Percentiles rank a stretch among this genome's conserved stretches.
Conservation (phyloP, 371 early-diverging fungal genomes). For the Choanephora cucurbitarum region DNA sequence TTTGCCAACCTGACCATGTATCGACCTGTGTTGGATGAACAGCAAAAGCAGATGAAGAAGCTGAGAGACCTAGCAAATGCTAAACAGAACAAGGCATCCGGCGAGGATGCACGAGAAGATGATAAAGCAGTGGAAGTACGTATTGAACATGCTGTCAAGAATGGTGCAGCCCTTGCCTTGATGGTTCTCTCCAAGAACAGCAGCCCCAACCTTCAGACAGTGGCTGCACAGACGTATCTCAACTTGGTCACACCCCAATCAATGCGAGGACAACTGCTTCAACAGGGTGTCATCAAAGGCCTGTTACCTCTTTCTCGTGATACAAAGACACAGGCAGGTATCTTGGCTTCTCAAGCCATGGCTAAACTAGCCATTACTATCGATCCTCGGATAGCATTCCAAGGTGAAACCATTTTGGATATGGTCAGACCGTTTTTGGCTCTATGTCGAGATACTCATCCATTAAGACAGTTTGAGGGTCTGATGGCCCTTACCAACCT, state of each 20-base stretch:
- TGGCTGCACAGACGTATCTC: conserved; percentile 68
- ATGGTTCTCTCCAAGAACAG: conserved; percentile 55
- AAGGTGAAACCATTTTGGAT: conserved; percentile 60
- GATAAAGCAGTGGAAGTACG: conserved; percentile 67
- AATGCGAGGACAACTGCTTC: conserved; percentile 78
- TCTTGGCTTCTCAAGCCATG: conserved; percentile 76
- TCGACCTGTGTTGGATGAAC: conserved; percentile 67
- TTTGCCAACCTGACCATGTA: conserved; percentile 73
- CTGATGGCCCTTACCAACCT: conserved; percentile 93
- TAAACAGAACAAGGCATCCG: conserved; percentile 22
- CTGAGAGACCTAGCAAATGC: conserved; percentile 68
- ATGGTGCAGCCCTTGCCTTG: conserved; percentile 62
- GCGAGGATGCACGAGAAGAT: conserved; percentile 55
- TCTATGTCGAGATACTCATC: conserved; percentile 58
- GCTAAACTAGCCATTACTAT: conserved; percentile 91
- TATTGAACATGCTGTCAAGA: conserved; percentile 49
- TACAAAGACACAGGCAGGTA: conserved; percentile 14
- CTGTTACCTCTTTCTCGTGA: conserved; percentile 56
- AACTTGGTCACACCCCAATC: conserved; percentile 71
- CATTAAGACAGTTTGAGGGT: conserved; percentile 85
- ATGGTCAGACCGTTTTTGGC: conserved; percentile 64
- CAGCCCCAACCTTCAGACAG: conserved; percentile 60
- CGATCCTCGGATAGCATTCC: conserved; percentile 86
- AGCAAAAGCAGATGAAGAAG: conserved; percentile 81
- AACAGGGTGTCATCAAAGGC: conserved; percentile 77